Evolutionary conservation across 2,329 filamentous ascomycete species (phyloP), one percentile per base, ranked within the genome.

Genomic region (Colletotrichum sp.): DNA sequence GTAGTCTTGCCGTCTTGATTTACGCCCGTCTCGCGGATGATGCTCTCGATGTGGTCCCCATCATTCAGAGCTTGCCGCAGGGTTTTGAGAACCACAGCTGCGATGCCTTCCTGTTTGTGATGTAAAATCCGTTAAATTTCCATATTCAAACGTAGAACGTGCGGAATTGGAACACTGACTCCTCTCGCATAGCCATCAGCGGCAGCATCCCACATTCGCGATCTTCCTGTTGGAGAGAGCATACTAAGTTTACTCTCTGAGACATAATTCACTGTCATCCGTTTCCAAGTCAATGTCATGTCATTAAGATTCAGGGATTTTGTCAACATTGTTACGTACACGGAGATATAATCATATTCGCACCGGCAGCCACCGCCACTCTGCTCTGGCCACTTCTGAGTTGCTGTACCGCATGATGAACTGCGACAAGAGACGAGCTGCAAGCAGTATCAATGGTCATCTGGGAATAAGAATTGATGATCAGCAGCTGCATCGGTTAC

Each of bases 151-250:
- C 7, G 16, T 18, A 59, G 7, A 59, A 59, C 6, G 7, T 59
- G 21, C 15, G 55, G 21, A 77, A 0, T 83, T 80, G 2, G 85
- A 12, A 88, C 79, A 3, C 89, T 90, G 55, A 92, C 90, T 12
- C 89, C 90, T 1, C 89, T 84, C 5, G 84, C 88, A 77, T 90
- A 91, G 1, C 90, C 90, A 78, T 90, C 82, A 0, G 88, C 90
- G 5, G 79, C 80, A 7, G 79, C 81, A 76, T 88, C 86, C 82
- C 84, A 88, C 81, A 85, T 86, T 10, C 80, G 80, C 67, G 80
- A 84, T 15, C 79, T 78, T 9, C 83, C 83, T 1, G 78, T 82
- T 0, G 85, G 81, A 4, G 84, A 86, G 7, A 88, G 78, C 82
- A 87, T 52, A 28, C 36, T 80, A 72, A 71, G 78, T 77, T 48